These are phyloP conservation scores for Tephrocybe sp. DNA, from an alignment of 768 basidiomycete species.

Conservation along the genomic window DNA sequence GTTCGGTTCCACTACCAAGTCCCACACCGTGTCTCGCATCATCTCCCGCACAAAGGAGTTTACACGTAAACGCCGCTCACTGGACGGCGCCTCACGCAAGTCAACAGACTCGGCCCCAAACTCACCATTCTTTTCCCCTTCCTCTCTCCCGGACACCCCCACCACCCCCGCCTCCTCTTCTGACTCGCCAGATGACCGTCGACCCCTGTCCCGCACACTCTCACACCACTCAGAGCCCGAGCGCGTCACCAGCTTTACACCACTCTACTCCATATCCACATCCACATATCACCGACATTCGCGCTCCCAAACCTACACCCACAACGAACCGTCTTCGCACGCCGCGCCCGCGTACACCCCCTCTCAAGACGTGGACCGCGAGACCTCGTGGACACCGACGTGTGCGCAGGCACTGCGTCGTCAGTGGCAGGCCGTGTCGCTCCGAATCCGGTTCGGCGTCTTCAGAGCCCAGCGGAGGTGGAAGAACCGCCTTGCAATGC, in stretches of 20 bases:
- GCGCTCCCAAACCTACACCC: constrained; percentile 3
- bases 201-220: constrained; percentile 1
- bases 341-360: constrained; percentile 6
- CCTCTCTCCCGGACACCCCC: constrained; percentile 9
- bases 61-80: constrained; percentile 13
- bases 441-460: constrained; percentile 54
- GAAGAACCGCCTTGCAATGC: constrained; percentile 27
- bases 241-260: neutral
- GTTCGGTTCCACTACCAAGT: constrained; percentile 10
- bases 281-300: constrained; percentile 5
- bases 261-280: neutral
- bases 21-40: constrained; percentile 21
- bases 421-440: constrained; percentile 59
- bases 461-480: constrained; percentile 44
- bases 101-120: neutral
- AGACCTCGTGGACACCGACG: constrained; percentile 45
- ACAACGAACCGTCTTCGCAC: neutral
- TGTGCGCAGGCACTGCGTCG: constrained; percentile 51
- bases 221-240: constrained; percentile 1
- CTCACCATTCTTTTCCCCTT: constrained; percentile 9
- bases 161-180: constrained; percentile 4
- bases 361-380: constrained; percentile 10
- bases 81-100: constrained; percentile 7
- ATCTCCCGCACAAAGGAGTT: constrained; percentile 16
- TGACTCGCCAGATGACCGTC: constrained; percentile 7